A percentile compares a stretch with the other conserved stretches of the same genome.
These are phyloP conservation scores for Phytophthora brassicae DNA, from an alignment of 352 stramenopile species.

Conservation along the genomic window DNA sequence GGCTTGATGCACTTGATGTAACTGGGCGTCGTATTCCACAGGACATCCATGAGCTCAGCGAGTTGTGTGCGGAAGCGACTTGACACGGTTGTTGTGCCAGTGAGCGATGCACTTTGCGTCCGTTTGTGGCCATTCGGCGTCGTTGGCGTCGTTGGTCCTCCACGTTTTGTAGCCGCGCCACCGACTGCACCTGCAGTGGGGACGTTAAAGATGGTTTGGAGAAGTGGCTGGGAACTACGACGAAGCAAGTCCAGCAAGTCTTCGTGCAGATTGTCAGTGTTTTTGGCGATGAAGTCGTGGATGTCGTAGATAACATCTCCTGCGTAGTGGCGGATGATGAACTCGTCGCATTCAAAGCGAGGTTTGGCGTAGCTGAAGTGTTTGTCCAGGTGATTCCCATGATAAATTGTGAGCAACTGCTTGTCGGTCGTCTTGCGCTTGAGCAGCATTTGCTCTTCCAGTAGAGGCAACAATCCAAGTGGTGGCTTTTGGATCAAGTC, in stretches of 20 bases:
- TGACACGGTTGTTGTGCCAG: constrained; percentile 63
- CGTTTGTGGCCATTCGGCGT: constrained; percentile 33
- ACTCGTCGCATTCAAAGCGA: constrained; percentile 82
- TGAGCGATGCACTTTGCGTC: constrained; percentile 53
- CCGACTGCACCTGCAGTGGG: constrained; percentile 13
- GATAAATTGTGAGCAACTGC: constrained; percentile 83
- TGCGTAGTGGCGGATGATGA: constrained; percentile 85
- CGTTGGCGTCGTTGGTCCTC: constrained; percentile 20
- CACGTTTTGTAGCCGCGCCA: constrained; percentile 29
- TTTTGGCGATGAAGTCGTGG: constrained; percentile 87
- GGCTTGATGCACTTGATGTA: constrained; percentile 97
- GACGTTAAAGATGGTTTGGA: constrained; percentile 56
- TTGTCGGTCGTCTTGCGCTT: constrained; percentile 87
- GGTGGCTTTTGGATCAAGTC: constrained; percentile 85
- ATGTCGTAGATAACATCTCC: constrained; percentile 83
- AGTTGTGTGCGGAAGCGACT: constrained; percentile 83
- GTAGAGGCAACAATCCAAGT: constrained; percentile 70
- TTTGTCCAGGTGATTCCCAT: constrained; percentile 73
- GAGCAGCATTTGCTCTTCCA: constrained; percentile 88
- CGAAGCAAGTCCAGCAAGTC: constrained; percentile 81
- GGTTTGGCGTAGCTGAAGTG: constrained; percentile 72
- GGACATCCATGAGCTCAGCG: constrained; percentile 76
- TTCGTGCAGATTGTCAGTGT: constrained; percentile 89
- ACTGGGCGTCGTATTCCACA: constrained; percentile 87
- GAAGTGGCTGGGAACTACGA: constrained; percentile 61